These are phyloP conservation scores for Aspergillus phoenicis DNA, from an alignment of 2,329 filamentous ascomycete genomes.

Conservation along the genomic window DNA sequence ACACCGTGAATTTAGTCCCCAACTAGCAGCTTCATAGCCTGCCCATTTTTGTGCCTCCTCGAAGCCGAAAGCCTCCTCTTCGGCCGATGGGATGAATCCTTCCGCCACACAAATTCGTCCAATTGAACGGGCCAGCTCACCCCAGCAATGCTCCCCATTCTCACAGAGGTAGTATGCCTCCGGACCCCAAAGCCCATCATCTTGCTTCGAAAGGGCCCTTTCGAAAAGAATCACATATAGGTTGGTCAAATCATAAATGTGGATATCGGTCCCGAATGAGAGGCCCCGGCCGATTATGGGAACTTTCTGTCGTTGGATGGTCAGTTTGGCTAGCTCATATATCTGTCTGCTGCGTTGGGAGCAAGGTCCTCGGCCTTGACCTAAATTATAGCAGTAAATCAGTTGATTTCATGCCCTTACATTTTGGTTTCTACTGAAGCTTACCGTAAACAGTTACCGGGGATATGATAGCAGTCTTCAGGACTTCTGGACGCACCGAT, in stretches of 20 bases:
- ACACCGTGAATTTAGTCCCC: constrained; percentile 18
- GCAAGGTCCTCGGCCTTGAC: constrained; percentile 14
- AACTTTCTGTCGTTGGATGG: constrained; percentile 2
- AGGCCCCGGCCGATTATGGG: constrained; percentile 15
- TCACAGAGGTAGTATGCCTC: constrained; percentile 14
- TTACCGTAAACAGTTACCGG: constrained; percentile 18
- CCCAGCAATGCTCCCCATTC: constrained; percentile 14
- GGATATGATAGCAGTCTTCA: constrained; percentile 15
- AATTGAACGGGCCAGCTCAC: constrained; percentile 8
- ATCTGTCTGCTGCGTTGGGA: constrained; percentile 19
- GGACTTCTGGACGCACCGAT: background rate
- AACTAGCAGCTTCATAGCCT: constrained; percentile 16
- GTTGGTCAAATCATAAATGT: constrained; percentile 13
- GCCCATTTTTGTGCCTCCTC: constrained; percentile 6
- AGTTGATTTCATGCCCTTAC: no score
- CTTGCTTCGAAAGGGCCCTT: background rate
- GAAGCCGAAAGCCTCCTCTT: constrained; percentile 1
- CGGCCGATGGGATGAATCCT: background rate
- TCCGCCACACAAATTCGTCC: background rate
- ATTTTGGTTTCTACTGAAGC: background rate
- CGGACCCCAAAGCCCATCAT: constrained; percentile 8
- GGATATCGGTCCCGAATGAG: constrained; percentile 11
- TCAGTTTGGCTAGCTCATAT: constrained; percentile 15
- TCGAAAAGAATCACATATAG: constrained; percentile 12
- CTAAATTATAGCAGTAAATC: background rate